Evolutionary conservation across 2,329 filamentous ascomycete species (phyloP).

Genomic region (Alternaria metachromatica): DNA sequence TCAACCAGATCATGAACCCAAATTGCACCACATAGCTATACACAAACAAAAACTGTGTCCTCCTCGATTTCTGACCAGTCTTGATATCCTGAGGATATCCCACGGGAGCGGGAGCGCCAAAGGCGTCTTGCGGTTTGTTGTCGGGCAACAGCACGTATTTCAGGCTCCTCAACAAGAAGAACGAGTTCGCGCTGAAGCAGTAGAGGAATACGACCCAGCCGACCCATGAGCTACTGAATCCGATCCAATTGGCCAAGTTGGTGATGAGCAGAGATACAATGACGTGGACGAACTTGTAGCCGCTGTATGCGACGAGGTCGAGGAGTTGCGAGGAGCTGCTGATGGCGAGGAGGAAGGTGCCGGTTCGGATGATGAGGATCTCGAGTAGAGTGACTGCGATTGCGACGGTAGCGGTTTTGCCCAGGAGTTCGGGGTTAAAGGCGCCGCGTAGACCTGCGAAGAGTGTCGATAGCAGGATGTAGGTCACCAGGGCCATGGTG

Average conservation of each 20-base stretch:
- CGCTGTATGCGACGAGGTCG: conserved; percentile 93
- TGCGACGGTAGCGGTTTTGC: conserved; percentile 84
- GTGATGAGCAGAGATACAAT: conserved; percentile 85
- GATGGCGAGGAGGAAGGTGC: conserved; percentile 92
- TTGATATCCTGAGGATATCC: conserved; percentile 74
- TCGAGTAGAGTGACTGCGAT: conserved; percentile 84
- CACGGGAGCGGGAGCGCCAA: conserved; percentile 49
- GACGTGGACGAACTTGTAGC: conserved; percentile 98
- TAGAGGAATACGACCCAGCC: conserved; percentile 91
- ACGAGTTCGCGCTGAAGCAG: conserved; percentile 90
- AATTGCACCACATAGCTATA: conserved; percentile 93
- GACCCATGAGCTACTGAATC: conserved; percentile 84
- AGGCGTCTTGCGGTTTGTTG: conserved; percentile 33
- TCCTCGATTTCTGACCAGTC: conserved; percentile 62
- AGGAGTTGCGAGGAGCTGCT: conserved; percentile 92
- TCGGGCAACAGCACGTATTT: conserved; percentile 96
- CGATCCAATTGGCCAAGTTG: conserved; percentile 66
- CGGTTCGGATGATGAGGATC: conserved; percentile 87
- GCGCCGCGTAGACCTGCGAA: conserved; percentile 87
- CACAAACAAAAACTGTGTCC: conserved; percentile 46
- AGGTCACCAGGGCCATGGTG: conserved; percentile 95
- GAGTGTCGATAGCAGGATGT: conserved; percentile 91
- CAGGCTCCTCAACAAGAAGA: conserved; percentile 92
- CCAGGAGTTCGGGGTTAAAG: conserved; percentile 93
- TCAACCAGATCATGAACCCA: conserved; percentile 89